Evolutionary conservation across 73 alveolate species (phyloP).

Genomic region (Uronychia binucleata): DNA sequence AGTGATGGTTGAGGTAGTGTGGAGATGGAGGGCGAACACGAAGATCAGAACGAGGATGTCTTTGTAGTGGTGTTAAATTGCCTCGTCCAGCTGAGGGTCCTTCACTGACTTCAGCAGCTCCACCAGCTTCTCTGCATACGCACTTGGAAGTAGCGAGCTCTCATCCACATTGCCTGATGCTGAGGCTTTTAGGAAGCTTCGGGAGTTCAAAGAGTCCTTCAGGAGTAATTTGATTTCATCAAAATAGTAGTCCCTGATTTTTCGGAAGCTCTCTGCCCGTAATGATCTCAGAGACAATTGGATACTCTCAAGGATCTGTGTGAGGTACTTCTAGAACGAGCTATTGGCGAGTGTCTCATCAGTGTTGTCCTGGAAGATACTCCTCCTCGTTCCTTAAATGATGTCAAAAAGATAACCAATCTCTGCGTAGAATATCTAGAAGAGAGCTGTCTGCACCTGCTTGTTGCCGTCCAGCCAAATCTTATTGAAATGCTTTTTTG

Average conservation of each 20-base stretch:
- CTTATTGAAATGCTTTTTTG: not conserved
- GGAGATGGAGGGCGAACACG: not conserved
- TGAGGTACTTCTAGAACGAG: not conserved
- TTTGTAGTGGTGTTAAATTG: not conserved
- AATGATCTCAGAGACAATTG: not conserved
- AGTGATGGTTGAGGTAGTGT: too few relatives aligned
- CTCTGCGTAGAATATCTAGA: not conserved
- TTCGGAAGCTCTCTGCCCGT: not conserved
- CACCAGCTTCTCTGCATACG: not conserved
- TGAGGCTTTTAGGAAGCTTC: not conserved
- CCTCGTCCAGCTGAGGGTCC: not conserved
- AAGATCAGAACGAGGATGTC: not conserved
- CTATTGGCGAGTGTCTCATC: not conserved
- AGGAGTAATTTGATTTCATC: not conserved
- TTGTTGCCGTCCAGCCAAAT: not conserved
- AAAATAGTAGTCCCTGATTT: not conserved
- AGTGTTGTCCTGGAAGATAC: not conserved
- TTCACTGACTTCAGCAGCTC: not conserved
- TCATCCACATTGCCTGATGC: not conserved
- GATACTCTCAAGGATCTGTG: not conserved
- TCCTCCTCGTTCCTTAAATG: not conserved
- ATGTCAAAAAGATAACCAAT: not conserved
- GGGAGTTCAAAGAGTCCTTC: not conserved
- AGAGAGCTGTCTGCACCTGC: not conserved
- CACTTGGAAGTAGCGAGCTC: not conserved